These are phyloP conservation scores for Cadophora sp. DNA, from an alignment of 2,329 filamentous ascomycete genomes.

Conservation along the genomic window DNA sequence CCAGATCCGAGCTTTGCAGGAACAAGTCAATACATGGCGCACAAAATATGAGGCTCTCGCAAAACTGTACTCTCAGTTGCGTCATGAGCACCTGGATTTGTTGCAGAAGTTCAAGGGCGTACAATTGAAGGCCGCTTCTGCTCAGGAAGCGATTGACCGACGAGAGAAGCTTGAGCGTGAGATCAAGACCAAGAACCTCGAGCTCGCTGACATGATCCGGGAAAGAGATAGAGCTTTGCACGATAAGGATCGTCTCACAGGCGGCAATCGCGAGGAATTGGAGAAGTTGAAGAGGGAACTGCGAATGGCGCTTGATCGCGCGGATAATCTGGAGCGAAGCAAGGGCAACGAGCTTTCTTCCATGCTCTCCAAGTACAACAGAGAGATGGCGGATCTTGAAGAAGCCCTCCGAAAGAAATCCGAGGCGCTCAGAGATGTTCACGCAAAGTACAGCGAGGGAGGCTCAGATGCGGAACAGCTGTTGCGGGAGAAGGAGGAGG, in stretches of 20 bases:
- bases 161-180: conserved; percentile 96
- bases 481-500: conserved; percentile 93
- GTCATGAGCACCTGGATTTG: conserved; percentile 92
- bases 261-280: conserved; percentile 88
- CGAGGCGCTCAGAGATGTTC: conserved; percentile 82
- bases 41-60: conserved; percentile 96
- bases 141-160: conserved; percentile 93
- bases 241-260: conserved; percentile 86
- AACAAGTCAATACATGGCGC: conserved; percentile 97
- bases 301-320: conserved; percentile 87
- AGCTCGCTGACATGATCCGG: conserved; percentile 97
- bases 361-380: conserved; percentile 94
- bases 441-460: conserved; percentile 78
- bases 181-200: conserved; percentile 99
- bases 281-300: conserved; percentile 96
- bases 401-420: conserved; percentile 90
- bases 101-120: conserved; percentile 96
- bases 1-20: conserved; percentile 89
- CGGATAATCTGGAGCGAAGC: conserved; percentile 88
- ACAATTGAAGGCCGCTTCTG: conserved; percentile 94
- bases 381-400: conserved; percentile 95
- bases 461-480: conserved; percentile 85
- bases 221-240: conserved; percentile 93
- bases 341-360: conserved; percentile 96
- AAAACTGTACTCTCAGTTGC: conserved; percentile 95